Conservation (phyloP, 164 flowering plant genomes). For the Magnolia changhungtana region DNA sequence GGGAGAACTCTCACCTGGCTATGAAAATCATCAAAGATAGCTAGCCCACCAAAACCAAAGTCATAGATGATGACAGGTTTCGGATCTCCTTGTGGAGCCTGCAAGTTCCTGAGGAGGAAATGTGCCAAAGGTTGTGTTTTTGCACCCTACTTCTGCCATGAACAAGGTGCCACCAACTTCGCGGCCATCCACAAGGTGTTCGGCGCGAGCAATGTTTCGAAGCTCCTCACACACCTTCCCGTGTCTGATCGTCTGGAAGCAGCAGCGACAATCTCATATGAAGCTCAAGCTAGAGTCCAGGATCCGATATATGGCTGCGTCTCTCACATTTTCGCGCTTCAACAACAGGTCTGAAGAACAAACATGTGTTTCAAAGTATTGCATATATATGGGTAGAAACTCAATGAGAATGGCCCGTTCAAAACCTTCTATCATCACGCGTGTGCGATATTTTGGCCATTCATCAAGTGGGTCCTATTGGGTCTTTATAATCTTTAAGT, state of each 20-base stretch:
- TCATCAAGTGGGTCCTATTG: not conserved
- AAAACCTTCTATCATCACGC: too few species aligned
- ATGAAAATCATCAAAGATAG: slow-evolving; percentile 3
- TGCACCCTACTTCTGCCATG: slow-evolving; percentile 92
- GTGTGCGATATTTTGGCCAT: too few species aligned
- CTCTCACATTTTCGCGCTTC: slow-evolving; percentile 80
- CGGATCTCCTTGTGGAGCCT: slow-evolving; percentile 93
- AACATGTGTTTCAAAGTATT: not conserved
- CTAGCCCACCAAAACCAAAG: not conserved
- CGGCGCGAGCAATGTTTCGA: slow-evolving; percentile 90
- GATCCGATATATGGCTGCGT: slow-evolving; percentile 94
- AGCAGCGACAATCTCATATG: slow-evolving; percentile 75
- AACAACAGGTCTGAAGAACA: slow-evolving; percentile 63
- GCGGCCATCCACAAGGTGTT: slow-evolving; percentile 93
- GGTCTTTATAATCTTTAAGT: not conserved
- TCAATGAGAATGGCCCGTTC: not conserved
- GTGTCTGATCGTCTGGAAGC: slow-evolving; percentile 67
- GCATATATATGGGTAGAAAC: not conserved
- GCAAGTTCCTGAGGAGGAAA: slow-evolving; percentile 89
- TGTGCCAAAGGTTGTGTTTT: slow-evolving; percentile 84
- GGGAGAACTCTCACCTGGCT: slow-evolving; percentile 21
- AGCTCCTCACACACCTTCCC: slow-evolving; percentile 70
- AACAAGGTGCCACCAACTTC: slow-evolving; percentile 75
- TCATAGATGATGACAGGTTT: slow-evolving; percentile 55
- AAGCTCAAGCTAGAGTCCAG: slow-evolving; percentile 91